Conservation (phyloP, 148 eudicot genomes). For the Vaccinium macrocarpon region DNA sequence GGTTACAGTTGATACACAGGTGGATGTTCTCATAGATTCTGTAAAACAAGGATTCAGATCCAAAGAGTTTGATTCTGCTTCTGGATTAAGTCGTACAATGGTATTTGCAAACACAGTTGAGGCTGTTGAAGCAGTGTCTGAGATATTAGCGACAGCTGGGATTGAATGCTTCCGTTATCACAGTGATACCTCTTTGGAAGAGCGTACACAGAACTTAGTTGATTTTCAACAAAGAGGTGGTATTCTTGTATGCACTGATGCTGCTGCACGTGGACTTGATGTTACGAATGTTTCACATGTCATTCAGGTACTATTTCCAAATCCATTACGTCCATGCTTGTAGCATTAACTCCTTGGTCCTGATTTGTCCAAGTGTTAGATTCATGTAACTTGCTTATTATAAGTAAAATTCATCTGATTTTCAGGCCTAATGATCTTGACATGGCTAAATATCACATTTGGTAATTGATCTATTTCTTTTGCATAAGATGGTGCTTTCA, state of each 20-base stretch:
- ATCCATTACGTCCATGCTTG: not conserved
- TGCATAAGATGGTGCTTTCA: not conserved
- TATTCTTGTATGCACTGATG: conserved; percentile 91
- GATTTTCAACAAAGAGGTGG: conserved; percentile 76
- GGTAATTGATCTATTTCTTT: not conserved
- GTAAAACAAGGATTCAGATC: conserved; percentile 42
- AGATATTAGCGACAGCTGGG: conserved; percentile 57
- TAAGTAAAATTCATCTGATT: not conserved
- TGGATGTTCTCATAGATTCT: conserved; percentile 75
- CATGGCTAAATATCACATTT: not conserved
- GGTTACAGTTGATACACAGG: conserved; percentile 77
- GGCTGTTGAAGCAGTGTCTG: conserved; percentile 83
- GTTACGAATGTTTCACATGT: conserved; percentile 85
- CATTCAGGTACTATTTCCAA: conserved; percentile 61
- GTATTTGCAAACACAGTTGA: conserved; percentile 96
- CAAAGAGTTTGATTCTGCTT: conserved; percentile 22
- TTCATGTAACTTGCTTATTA: not conserved
- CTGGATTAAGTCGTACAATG: conserved; percentile 60
- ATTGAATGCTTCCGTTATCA: conserved; percentile 74
- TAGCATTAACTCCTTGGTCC: not conserved
- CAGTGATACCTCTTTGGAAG: conserved; percentile 67
- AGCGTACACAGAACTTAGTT: conserved; percentile 59
- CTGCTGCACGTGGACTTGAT: conserved; percentile 95
- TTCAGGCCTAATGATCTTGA: not conserved
- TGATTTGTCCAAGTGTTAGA: not conserved